Conservation (phyloP, 2,329 filamentous ascomycete genomes). For the Ophiostoma sp. region DNA sequence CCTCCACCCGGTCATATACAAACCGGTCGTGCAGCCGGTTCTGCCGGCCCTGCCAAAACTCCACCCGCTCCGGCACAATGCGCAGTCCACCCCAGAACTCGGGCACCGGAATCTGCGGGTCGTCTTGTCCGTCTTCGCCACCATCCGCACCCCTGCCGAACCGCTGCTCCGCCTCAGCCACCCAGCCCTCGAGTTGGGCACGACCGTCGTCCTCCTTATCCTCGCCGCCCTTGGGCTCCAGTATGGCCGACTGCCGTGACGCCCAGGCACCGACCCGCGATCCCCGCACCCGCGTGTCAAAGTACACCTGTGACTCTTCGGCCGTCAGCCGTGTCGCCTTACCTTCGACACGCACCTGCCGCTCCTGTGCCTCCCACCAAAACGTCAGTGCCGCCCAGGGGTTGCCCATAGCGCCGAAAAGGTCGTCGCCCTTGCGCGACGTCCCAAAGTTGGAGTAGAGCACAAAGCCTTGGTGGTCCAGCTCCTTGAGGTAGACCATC, state of each 20-base stretch:
- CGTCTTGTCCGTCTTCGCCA: slow-evolving; percentile 67
- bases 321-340: slow-evolving; percentile 62
- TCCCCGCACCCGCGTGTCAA: slow-evolving; percentile 70
- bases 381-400: slow-evolving; percentile 81
- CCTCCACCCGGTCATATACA: slow-evolving; percentile 66
- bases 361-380: slow-evolving; percentile 82
- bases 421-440: slow-evolving; percentile 66
- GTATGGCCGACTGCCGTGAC: slow-evolving; percentile 78
- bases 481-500: slow-evolving; percentile 92
- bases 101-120: slow-evolving; percentile 80
- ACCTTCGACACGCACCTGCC: slow-evolving; percentile 91
- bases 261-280: slow-evolving; percentile 91
- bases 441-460: slow-evolving; percentile 93
- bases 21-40: slow-evolving; percentile 94
- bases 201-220: slow-evolving; percentile 63
- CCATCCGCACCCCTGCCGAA: slow-evolving; percentile 84
- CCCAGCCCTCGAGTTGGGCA: slow-evolving; percentile 71
- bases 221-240: slow-evolving; percentile 47
- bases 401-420: slow-evolving; percentile 58
- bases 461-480: slow-evolving; percentile 80
- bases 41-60: slow-evolving; percentile 95
- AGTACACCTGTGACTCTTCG: slow-evolving; percentile 73
- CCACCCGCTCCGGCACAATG: slow-evolving; percentile 79
- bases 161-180: slow-evolving; percentile 70
- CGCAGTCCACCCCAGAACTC: slow-evolving; percentile 93